A percentile compares a stretch with the other conserved stretches of the same genome.
Conservation (phyloP, 2,329 filamentous ascomycete species). For the Drechmeria coniospora region DNA sequence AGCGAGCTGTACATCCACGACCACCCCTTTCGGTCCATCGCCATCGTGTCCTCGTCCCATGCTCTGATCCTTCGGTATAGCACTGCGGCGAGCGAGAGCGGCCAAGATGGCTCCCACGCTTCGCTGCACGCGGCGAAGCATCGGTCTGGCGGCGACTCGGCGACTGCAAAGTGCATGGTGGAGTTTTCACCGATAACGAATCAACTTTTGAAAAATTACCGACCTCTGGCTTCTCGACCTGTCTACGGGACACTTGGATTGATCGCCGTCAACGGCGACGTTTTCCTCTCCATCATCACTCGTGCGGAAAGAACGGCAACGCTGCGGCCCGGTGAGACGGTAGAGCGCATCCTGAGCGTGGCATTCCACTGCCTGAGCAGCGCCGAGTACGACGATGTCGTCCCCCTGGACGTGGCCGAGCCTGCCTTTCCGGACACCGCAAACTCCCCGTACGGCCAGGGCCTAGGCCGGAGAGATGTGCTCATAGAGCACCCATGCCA, state of each 20-base stretch:
- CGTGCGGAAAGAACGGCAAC: slow-evolving; percentile 64
- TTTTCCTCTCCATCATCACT: slow-evolving; percentile 84
- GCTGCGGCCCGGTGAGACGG: slow-evolving; percentile 72
- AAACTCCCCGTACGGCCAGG: slow-evolving; percentile 19
- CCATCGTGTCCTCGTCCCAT: slow-evolving; percentile 64
- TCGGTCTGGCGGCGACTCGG: slow-evolving; percentile 25
- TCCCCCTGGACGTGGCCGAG: slow-evolving; percentile 37
- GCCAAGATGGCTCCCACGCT: slow-evolving; percentile 41
- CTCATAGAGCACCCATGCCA: slow-evolving; percentile 75
- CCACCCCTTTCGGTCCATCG: slow-evolving; percentile 73
- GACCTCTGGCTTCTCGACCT: slow-evolving; percentile 54
- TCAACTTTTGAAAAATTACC: slow-evolving; percentile 60
- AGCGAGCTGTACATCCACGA: slow-evolving; percentile 77
- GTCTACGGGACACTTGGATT: slow-evolving; percentile 79
- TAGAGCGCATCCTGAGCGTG: slow-evolving; percentile 73
- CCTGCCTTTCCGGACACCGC: slow-evolving; percentile 32
- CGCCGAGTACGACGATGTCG: slow-evolving; percentile 68
- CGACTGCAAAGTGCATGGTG: slow-evolving; percentile 61
- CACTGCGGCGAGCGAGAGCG: slow-evolving; percentile 43
- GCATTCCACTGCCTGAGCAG: slow-evolving; percentile 90
- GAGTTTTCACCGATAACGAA: slow-evolving; percentile 57
- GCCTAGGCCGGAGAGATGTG: slow-evolving; percentile 50
- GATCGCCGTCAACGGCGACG: slow-evolving; percentile 67
- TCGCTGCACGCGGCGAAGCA: slow-evolving; percentile 32
- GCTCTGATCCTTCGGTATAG: slow-evolving; percentile 75